Conservation (phyloP, 1,139 yeast species). For the Saccharomyces hybrid region DNA sequence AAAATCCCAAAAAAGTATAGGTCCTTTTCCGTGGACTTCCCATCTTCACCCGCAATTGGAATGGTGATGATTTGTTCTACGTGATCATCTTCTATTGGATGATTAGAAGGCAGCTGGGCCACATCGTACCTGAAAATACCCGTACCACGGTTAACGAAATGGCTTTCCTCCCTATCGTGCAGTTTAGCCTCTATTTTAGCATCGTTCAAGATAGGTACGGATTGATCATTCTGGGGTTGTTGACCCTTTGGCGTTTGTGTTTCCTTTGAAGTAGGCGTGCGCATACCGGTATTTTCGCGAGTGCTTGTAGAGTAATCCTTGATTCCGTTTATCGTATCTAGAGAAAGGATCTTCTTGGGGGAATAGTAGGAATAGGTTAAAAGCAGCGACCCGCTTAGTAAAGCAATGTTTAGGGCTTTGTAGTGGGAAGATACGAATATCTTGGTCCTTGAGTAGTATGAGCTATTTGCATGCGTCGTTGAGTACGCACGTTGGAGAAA, state of each 20-base stretch:
- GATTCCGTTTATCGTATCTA: slow-evolving; percentile 18
- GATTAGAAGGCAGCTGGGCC: slow-evolving; percentile 82
- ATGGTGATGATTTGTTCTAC: slow-evolving; percentile 81
- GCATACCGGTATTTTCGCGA: background rate
- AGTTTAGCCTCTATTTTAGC: slow-evolving; percentile 66
- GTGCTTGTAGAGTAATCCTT: slow-evolving; percentile 15
- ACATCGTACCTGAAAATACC: slow-evolving; percentile 92
- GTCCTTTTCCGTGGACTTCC: slow-evolving; percentile 46
- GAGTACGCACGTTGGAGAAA: background rate
- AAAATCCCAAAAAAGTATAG: slow-evolving; percentile 94
- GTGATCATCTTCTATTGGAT: slow-evolving; percentile 92
- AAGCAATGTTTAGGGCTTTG: slow-evolving; percentile 14
- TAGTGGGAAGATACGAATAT: slow-evolving; percentile 6
- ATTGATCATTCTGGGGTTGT: background rate
- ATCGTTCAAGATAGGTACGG: slow-evolving; percentile 43
- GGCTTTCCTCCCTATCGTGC: slow-evolving; percentile 73
- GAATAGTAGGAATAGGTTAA: slow-evolving; percentile 18
- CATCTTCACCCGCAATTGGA: slow-evolving; percentile 40
- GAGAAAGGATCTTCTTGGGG: slow-evolving; percentile 11
- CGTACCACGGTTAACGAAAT: slow-evolving; percentile 68
- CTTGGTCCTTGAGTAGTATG: slow-evolving; percentile 1
- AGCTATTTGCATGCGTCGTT: slow-evolving; percentile 1
- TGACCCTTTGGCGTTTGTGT: background rate
- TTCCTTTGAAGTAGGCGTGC: background rate
- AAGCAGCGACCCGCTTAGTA: slow-evolving; percentile 16